Evolutionary conservation across 2,329 filamentous ascomycete genomes (phyloP), one percentile per base, ranked within the genome.

Genomic region (Pseudopithomyces chartarum): DNA sequence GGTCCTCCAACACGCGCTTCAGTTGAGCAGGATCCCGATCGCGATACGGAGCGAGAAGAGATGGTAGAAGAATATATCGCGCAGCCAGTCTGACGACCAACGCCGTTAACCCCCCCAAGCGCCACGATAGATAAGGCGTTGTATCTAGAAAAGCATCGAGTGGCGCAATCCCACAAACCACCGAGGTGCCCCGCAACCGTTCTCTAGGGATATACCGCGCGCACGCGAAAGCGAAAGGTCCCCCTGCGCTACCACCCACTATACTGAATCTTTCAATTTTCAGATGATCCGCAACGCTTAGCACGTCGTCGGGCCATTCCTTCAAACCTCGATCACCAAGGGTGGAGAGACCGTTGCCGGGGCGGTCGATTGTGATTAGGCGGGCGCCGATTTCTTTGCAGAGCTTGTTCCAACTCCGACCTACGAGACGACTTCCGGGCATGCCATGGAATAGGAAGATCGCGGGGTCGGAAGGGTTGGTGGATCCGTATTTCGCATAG

Each of bases 1-100:
- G 64, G 40, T 63, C 52, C 45, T 66, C 62, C 15, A 66, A 47
- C 33, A 63, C 54, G 33, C 60, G 59, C 48, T 65, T 67, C 29
- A 66, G 56, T 12, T 55, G 56, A 26, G 58, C 49, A 11, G 61
- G 57, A 48, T 65, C 62, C 39, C 47, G 56, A n/a, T 54, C 64
- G 20, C 43, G 36, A 44, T 64, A 65, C 7, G 64, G 61, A 3
- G 19, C n/a, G 15, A 63, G 43, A 39, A 66, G 43, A 29, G 47
- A 52, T 1, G 64, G 64, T 5, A 66, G 48, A 40, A 66, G 29
- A 19, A 66, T 6, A 46, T 59, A 60, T 13, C 61, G 59, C 12
- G 62, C 57, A 17, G 52, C 54, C 36, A 57, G 12, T 47, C 42
- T 54, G 42, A 62, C 33, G 22, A 49, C 19, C 56, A 54, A 62